Evolutionary conservation across 768 basidiomycete genomes (phyloP).

Genomic region (Xanthoconium purpureum): DNA sequence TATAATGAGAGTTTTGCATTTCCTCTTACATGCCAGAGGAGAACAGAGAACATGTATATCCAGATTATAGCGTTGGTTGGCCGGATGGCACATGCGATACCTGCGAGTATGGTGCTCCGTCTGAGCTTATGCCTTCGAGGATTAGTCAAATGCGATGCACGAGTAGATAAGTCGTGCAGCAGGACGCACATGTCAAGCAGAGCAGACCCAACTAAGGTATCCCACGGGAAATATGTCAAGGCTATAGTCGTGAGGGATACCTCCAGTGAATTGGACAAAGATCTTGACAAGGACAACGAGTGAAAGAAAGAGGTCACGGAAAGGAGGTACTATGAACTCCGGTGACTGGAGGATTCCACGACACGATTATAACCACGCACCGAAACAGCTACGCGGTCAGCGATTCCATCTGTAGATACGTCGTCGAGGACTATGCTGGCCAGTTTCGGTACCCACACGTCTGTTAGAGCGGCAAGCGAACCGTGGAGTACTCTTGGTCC

Average conservation of each 20-base stretch:
- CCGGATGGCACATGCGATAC: slow-evolving; percentile 76
- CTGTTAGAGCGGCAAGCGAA: slow-evolving; percentile 72
- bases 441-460: slow-evolving; percentile 68
- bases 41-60: slow-evolving; percentile 60
- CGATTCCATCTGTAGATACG: slow-evolving; percentile 35
- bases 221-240: slow-evolving; percentile 76
- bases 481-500: slow-evolving; percentile 80
- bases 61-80: slow-evolving; percentile 89
- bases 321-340: slow-evolving; percentile 57
- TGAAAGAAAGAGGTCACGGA: slow-evolving; percentile 89
- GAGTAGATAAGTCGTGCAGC: not conserved
- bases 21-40: slow-evolving; percentile 54
- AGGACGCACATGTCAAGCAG: slow-evolving; percentile 19
- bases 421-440: slow-evolving; percentile 55
- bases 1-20: slow-evolving; percentile 29
- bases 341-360: not conserved
- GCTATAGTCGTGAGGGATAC: slow-evolving; percentile 81
- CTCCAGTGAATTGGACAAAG: slow-evolving; percentile 91
- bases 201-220: slow-evolving; percentile 34
- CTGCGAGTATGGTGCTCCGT: slow-evolving; percentile 55
- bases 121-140: slow-evolving; percentile 31
- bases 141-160: slow-evolving; percentile 29
- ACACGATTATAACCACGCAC: slow-evolving; percentile 45
- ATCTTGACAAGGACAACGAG: slow-evolving; percentile 76
- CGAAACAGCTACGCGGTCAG: slow-evolving; percentile 42